These are phyloP conservation scores for Elsinoe necatrix DNA, from an alignment of 2,329 filamentous ascomycete genomes.

Conservation along the genomic window DNA sequence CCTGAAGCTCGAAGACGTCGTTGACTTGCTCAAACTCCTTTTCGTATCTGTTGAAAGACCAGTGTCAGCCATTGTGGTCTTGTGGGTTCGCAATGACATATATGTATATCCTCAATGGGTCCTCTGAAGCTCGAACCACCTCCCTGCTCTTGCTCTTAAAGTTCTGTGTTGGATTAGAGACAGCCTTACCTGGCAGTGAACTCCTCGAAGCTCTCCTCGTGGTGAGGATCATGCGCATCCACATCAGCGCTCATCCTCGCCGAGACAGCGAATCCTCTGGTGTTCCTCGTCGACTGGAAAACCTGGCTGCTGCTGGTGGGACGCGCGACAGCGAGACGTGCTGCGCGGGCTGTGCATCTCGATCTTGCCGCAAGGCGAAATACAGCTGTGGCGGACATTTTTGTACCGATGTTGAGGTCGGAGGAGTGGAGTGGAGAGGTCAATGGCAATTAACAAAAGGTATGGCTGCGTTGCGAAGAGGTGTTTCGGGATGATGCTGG, in stretches of 20 bases:
- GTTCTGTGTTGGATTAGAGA: conserved; percentile 1
- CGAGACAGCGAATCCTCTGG: conserved; percentile 41
- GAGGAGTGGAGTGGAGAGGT: conserved; percentile 8
- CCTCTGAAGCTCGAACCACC: conserved; percentile 14
- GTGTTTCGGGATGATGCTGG: conserved; percentile 11
- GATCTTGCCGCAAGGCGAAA: conserved; percentile 13
- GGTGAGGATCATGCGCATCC: conserved; percentile 49
- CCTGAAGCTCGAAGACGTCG: conserved; percentile 99
- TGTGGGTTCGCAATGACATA: background rate
- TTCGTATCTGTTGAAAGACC: conserved; percentile 66
- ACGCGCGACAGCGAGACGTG: conserved; percentile 1
- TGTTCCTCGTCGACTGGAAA: conserved; percentile 12
- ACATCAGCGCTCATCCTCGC: conserved; percentile 29
- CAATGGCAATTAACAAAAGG: conserved; percentile 10
- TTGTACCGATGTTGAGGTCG: background rate
- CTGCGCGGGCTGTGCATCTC: conserved; percentile 6
- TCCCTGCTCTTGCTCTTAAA: conserved; percentile 17
- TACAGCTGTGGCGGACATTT: conserved; percentile 13
- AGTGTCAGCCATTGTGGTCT: conserved; percentile 14
- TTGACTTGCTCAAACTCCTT: conserved; percentile 97
- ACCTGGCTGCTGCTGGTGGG: conserved; percentile 4
- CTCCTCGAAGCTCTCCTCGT: conserved; percentile 98
- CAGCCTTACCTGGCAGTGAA: conserved; percentile 82
- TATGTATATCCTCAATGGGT: background rate
- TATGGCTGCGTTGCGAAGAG: background rate